Conservation (phyloP, 2,329 filamentous ascomycete species). For the Amauroascus niger region DNA sequence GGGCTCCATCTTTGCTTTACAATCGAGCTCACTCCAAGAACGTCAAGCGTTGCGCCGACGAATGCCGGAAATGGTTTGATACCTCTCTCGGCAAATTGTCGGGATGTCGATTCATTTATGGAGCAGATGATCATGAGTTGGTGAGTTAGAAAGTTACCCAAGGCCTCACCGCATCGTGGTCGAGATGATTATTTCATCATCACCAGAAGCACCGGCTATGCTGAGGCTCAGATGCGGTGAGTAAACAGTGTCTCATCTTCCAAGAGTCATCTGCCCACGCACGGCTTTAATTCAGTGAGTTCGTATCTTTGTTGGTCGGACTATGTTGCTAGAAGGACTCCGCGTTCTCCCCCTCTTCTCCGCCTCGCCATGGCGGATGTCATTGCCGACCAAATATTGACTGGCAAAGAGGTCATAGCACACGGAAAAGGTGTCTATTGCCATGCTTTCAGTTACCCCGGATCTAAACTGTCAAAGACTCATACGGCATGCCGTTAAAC, state of each 20-base stretch:
- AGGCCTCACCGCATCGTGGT: conserved; percentile 6
- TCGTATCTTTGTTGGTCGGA: neutral
- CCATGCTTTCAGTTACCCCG: neutral
- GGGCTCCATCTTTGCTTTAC: neutral
- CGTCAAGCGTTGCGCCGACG: neutral
- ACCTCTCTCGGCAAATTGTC: neutral
- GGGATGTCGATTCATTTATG: neutral
- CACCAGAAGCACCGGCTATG: neutral
- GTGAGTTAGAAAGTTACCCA: neutral
- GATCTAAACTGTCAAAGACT: neutral
- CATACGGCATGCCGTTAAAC: neutral
- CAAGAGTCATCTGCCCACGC: conserved; percentile 4
- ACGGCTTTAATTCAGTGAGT: neutral
- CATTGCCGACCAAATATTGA: neutral
- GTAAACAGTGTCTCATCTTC: neutral
- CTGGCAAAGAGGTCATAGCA: conserved; percentile 5
- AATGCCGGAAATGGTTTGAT: neutral
- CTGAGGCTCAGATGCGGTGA: conserved; percentile 6
- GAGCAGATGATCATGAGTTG: neutral
- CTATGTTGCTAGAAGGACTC: neutral
- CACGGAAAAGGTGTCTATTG: neutral
- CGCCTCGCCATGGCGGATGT: conserved; percentile 6
- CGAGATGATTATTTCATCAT: neutral
- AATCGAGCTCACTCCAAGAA: neutral
- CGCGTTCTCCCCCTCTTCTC: neutral